Percentiles rank a stretch among this genome's conserved stretches.
Conservation (phyloP, 106 monocot genomes). For the Iris macrosiphon region DNA sequence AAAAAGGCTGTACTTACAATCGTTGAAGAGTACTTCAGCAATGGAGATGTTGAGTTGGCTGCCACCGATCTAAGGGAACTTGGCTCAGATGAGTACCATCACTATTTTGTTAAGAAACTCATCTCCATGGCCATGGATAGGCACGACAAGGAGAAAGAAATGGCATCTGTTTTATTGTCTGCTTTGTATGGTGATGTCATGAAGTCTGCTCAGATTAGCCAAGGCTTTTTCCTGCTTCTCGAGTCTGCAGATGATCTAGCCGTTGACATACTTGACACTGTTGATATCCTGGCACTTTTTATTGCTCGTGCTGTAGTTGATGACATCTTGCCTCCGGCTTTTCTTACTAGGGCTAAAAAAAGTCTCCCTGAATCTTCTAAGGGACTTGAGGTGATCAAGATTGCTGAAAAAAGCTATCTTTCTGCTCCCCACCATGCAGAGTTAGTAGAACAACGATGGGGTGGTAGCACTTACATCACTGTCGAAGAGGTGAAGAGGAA, state of each 20-base stretch:
- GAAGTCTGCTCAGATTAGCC: conserved; percentile 33
- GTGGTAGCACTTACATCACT: conserved; percentile 37
- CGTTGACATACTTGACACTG: conserved; percentile 35
- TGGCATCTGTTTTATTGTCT: conserved; percentile 42
- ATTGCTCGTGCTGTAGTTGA: conserved; percentile 84
- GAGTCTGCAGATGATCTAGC: conserved; percentile 42
- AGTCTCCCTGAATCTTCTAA: conserved; percentile 46
- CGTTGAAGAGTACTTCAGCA: conserved; percentile 52
- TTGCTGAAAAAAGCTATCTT: conserved; percentile 90
- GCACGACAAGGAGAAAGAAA: conserved; percentile 60
- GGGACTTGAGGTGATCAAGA: conserved; percentile 55
- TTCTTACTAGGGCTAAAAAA: conserved; percentile 41
- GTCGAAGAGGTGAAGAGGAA: conserved; percentile 48
- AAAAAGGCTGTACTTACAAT: conserved; percentile 27
- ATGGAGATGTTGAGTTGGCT: conserved; percentile 61
- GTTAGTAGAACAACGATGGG: conserved; percentile 42
- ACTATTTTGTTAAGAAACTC: conserved; percentile 75
- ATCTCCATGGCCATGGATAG: conserved; percentile 84
- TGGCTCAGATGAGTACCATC: conserved; percentile 52
- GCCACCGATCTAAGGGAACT: conserved; percentile 68
- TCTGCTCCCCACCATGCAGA: conserved; percentile 61
- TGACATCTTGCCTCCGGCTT: conserved; percentile 83
- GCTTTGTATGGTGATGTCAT: conserved; percentile 45
- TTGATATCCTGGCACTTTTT: conserved; percentile 75
- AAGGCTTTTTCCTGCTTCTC: conserved; percentile 36